Base-by-base conservation (phyloP, 1,284 basidiomycete genomes). In the Bondarzewia mesenterica region DNA sequence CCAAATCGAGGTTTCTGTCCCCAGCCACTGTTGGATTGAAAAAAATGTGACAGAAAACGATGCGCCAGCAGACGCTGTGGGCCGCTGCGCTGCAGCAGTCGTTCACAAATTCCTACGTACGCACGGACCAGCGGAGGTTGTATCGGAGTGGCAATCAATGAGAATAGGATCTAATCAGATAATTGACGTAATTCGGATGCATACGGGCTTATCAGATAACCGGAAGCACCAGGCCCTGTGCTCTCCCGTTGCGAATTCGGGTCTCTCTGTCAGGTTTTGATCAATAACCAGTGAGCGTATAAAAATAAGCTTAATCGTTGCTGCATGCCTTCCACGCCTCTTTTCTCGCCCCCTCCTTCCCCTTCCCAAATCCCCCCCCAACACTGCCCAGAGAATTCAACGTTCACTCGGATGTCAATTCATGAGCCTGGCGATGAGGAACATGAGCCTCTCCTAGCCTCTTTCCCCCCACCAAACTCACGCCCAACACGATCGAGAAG, bases 391-490 rank as follows among this genome's bases (percentile, higher is more conserved):
- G n/a, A n/a, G n/a, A n/a, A n/a, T n/a, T n/a, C n/a, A n/a, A n/a
- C n/a, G 29, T n/a, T 32, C 29, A n/a, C 29, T 12, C 29, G 12
- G 16, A 54, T 50, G 47, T 20, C 44, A n/a, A 16, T 5, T 12
- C 41, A 44, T 26, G 7, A 23, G 22, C 32, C 44, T 23, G 18
- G 25, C 15, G 36, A 44, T 2, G 47, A 54, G 16, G 54, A 55
- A 37, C 42, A 39, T 3, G 48, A 52, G 5, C 53, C 54, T 21
- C 54, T 55, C 16, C 53, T 55, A 18, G 41, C 12, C 18, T 23
- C 32, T 10, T 25, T 26, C 6, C 18, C 14, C 14, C 43, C 15
- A 39, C 14, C 10, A 5, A 5, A 15, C 27, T 32, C 16, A 40
- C 18, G 16, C 45, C 12, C 42, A 14, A 10, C 21, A 14, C 40